These are phyloP conservation scores for Aspergillus melleus DNA, from an alignment of 2,329 filamentous ascomycete genomes.

Conservation along the genomic window DNA sequence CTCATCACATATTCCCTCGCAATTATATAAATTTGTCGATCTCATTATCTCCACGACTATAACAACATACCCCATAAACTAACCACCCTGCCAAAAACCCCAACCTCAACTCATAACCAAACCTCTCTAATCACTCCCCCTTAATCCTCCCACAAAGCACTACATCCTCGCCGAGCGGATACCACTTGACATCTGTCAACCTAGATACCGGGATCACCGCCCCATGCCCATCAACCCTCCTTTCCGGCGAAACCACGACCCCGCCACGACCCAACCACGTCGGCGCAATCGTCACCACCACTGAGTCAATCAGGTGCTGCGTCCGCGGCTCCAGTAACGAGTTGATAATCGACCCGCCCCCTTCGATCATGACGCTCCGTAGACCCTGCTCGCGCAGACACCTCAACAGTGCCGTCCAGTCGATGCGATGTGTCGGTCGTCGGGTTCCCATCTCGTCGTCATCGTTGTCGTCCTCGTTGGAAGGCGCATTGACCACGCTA, in stretches of 20 bases:
- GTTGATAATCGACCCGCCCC: slow-evolving; percentile 80
- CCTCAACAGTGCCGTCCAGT: slow-evolving; percentile 64
- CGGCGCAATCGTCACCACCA: slow-evolving; percentile 86
- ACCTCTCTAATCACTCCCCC: not conserved
- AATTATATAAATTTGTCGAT: too few relatives aligned
- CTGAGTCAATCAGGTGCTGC: slow-evolving; percentile 63
- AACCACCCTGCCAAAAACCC: too few relatives aligned
- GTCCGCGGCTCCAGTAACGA: slow-evolving; percentile 63
- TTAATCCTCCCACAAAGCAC: slow-evolving; percentile 69
- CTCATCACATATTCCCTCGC: too few relatives aligned
- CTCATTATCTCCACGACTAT: too few relatives aligned
- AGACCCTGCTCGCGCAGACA: slow-evolving; percentile 59
- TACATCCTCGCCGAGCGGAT: slow-evolving; percentile 75
- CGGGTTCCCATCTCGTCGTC: too few relatives aligned
- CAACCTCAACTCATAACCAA: too few relatives aligned
- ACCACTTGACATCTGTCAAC: slow-evolving; percentile 64
- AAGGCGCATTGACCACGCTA: not conserved
- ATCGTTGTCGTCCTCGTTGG: slow-evolving; percentile 5
- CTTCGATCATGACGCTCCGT: slow-evolving; percentile 84
- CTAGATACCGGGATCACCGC: slow-evolving; percentile 62
- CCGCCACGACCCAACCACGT: slow-evolving; percentile 81
- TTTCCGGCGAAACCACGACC: slow-evolving; percentile 71
- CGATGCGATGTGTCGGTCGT: slow-evolving; percentile 22
- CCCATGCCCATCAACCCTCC: slow-evolving; percentile 51
- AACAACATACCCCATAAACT: too few relatives aligned